Percentiles rank a stretch among this genome's conserved stretches.
phyloP scores from a whole-genome alignment of 1,139 yeast genomes.

The Candida labiduridarum region DNA sequence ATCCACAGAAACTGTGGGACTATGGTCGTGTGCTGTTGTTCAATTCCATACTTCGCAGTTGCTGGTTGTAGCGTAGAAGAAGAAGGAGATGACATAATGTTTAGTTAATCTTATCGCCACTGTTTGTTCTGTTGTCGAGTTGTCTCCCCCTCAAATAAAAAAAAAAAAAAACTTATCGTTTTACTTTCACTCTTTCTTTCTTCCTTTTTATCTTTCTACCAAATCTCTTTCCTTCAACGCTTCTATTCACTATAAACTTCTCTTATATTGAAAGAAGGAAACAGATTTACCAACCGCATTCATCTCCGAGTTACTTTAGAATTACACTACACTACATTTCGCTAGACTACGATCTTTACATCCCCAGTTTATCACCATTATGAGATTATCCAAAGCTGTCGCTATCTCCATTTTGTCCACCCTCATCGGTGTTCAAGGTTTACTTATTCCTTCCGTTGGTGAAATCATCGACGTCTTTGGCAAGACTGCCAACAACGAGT shows the following conservation, averaged over 20 bases:
- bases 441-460: constrained; percentile 61
- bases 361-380: constrained; percentile 16
- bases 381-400: constrained; percentile 52
- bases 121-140: neutral
- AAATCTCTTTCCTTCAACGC: neutral
- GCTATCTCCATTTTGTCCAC: constrained; percentile 59
- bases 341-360: too few species aligned
- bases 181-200: neutral
- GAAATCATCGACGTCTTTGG: constrained; percentile 44
- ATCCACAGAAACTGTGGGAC: neutral
- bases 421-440: constrained; percentile 61
- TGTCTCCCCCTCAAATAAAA: neutral
- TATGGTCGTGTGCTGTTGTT: neutral
- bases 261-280: neutral
- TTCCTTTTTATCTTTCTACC: constrained; percentile 1
- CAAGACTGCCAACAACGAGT: constrained; percentile 10
- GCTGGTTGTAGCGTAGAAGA: neutral
- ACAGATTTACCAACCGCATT: neutral
- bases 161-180: constrained; percentile 2
- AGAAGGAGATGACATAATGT: too few species aligned
- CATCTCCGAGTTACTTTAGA: too few species aligned
- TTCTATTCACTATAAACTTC: neutral
- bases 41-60: neutral
- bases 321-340: too few species aligned
- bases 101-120: constrained; percentile 1